Conservation (phyloP, 2,329 filamentous ascomycete species). For the Rhinocladiella similis region DNA sequence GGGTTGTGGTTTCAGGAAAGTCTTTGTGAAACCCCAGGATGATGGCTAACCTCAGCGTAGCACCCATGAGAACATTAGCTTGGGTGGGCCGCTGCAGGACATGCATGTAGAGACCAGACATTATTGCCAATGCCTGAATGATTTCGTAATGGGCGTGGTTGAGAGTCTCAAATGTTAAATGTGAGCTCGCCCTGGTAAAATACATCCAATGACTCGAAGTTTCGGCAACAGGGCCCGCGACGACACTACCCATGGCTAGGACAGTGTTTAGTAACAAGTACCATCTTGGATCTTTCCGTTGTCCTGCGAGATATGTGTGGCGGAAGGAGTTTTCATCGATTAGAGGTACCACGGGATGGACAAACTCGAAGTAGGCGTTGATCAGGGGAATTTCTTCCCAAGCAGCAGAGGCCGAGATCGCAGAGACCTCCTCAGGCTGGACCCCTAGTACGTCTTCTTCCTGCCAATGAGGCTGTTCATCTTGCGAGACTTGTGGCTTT, state of each 20-base stretch:
- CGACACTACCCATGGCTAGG: slow-evolving; percentile 72
- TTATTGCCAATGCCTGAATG: slow-evolving; percentile 68
- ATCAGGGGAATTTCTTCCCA: slow-evolving; percentile 68
- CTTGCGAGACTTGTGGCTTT: slow-evolving; percentile 39
- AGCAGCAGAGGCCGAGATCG: slow-evolving; percentile 54
- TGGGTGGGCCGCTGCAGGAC: slow-evolving; percentile 76
- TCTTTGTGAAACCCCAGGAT: slow-evolving; percentile 72
- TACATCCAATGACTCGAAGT: slow-evolving; percentile 67
- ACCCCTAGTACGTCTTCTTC: slow-evolving; percentile 40
- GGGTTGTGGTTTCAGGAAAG: slow-evolving; percentile 46
- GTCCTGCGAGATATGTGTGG: slow-evolving; percentile 62
- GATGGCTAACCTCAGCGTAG: slow-evolving; percentile 70
- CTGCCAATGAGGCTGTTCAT: slow-evolving; percentile 38
- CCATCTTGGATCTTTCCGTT: slow-evolving; percentile 68
- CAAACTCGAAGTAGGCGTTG: slow-evolving; percentile 73
- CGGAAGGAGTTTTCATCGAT: slow-evolving; percentile 71
- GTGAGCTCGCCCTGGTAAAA: slow-evolving; percentile 66
- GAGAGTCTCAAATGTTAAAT: slow-evolving; percentile 66
- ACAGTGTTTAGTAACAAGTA: slow-evolving; percentile 75
- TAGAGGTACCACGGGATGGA: slow-evolving; percentile 72
- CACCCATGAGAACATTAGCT: slow-evolving; percentile 71
- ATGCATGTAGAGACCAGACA: slow-evolving; percentile 75
- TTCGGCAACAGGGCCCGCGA: slow-evolving; percentile 56
- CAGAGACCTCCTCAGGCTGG: slow-evolving; percentile 35
- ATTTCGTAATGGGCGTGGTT: slow-evolving; percentile 72